Evolutionary conservation across 139 green algal genomes (phyloP).

Genomic region (Spirogloea muscicola): DNA sequence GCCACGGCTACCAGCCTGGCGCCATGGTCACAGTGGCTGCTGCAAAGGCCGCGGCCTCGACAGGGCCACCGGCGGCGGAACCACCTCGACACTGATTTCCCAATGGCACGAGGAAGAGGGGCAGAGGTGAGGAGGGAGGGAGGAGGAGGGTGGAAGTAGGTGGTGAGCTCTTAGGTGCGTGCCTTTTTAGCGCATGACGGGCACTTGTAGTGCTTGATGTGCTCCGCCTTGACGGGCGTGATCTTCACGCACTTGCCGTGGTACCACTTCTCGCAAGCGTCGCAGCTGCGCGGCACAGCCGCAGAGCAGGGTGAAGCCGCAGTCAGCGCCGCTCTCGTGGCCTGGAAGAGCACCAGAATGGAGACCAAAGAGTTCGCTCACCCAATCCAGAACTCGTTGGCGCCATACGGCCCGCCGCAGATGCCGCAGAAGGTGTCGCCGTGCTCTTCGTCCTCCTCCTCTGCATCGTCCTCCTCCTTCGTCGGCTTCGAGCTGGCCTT

Average conservation of each 20-base stretch:
- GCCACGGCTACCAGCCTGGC: no score
- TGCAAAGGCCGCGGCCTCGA: no score
- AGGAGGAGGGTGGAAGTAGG: conserved; percentile 1
- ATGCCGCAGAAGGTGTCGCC: conserved; percentile 45
- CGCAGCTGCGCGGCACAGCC: no score
- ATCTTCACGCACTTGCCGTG: conserved; percentile 51
- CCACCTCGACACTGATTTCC: no score
- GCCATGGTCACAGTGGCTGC: no score
- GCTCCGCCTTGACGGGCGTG: conserved; percentile 46
- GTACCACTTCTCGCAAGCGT: conserved; percentile 48
- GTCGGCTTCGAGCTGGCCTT: conserved; percentile 5
- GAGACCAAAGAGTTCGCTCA: no score
- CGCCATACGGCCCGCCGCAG: conserved; percentile 32
- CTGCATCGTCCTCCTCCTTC: conserved; percentile 31
- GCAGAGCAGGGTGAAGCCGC: no score
- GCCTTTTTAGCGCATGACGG: conserved; percentile 37
- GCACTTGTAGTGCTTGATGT: conserved; percentile 53
- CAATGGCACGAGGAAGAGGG: not conserved
- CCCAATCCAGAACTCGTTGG: conserved; percentile 50
- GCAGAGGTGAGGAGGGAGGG: not conserved
- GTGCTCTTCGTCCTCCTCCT: conserved; percentile 46
- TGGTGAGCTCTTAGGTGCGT: conserved; percentile 11
- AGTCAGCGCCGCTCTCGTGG: no score
- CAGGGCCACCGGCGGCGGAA: no score
- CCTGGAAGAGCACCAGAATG: no score